These are phyloP conservation scores for Boletus fagicola DNA, from an alignment of 768 basidiomycete species.

Conservation along the genomic window DNA sequence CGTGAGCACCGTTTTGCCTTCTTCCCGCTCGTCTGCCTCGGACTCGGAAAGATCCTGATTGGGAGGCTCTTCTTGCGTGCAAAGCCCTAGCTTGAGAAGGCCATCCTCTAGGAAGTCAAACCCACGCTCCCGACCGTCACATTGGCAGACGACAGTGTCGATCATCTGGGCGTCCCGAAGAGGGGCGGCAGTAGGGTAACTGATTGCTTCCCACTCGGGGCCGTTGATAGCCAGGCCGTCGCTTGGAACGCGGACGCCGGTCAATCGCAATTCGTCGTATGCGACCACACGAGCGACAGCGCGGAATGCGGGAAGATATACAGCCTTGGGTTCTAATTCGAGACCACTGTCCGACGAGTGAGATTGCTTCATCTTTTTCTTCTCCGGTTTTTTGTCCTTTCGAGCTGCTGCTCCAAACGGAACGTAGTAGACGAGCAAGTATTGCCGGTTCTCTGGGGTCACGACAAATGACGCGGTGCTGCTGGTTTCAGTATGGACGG, in stretches of 20 bases:
- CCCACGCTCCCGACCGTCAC: slow-evolving; percentile 59
- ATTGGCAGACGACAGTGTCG: slow-evolving; percentile 56
- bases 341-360: slow-evolving; percentile 28
- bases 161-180: slow-evolving; percentile 35
- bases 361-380: slow-evolving; percentile 32
- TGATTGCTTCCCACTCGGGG: slow-evolving; percentile 51
- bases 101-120: slow-evolving; percentile 83
- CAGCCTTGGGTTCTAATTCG: slow-evolving; percentile 41
- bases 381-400: slow-evolving; percentile 27
- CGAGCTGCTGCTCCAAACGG: slow-evolving; percentile 35
- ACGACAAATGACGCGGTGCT: slow-evolving; percentile 39
- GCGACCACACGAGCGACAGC: slow-evolving; percentile 73
- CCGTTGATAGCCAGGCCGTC: slow-evolving; percentile 68
- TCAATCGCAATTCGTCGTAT: slow-evolving; percentile 68
- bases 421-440: slow-evolving; percentile 80
- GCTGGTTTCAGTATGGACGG: slow-evolving; percentile 19
- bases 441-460: slow-evolving; percentile 53
- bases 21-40: slow-evolving; percentile 44
- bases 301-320: slow-evolving; percentile 64
- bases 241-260: slow-evolving; percentile 71
- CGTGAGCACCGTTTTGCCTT: slow-evolving; percentile 41
- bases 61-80: slow-evolving; percentile 32
- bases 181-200: slow-evolving; percentile 25
- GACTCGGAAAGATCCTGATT: slow-evolving; percentile 24
- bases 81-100: slow-evolving; percentile 71